phyloP scores from a whole-genome alignment of 805 yeast species.

The Wickerhamiella galacta region DNA sequence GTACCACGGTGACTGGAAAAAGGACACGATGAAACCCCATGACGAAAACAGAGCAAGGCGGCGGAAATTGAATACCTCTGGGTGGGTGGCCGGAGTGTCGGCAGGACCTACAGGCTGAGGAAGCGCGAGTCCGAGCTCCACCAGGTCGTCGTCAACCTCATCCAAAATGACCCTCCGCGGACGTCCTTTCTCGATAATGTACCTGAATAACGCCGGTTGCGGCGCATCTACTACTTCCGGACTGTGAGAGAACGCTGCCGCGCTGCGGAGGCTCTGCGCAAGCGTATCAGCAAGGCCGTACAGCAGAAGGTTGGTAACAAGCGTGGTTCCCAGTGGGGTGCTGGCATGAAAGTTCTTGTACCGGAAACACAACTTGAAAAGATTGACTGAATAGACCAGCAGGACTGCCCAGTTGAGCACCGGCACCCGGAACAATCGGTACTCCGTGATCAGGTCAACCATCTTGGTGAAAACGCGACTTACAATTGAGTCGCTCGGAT shows the following conservation, averaged over 20 bases:
- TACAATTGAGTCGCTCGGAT: no score
- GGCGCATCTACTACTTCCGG: conserved; percentile 5
- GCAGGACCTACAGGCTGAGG: conserved; percentile 6
- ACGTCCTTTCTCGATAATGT: conserved; percentile 21
- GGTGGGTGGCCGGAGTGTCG: conserved; percentile 9
- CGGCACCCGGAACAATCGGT: conserved; percentile 19
- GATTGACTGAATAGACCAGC: conserved; percentile 13
- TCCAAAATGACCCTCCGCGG: conserved; percentile 19
- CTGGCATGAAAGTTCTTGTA: conserved; percentile 31
- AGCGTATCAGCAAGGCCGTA: conserved; percentile 83
- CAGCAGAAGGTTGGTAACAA: conserved; percentile 61
- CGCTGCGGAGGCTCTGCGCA: conserved; percentile 55
- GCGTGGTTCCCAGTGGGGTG: conserved; percentile 58
- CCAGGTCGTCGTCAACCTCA: conserved; percentile 18
- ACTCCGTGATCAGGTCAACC: conserved; percentile 6
- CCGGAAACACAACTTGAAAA: conserved; percentile 20
- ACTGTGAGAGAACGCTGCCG: conserved; percentile 14
- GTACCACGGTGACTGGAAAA: conserved; percentile 82
- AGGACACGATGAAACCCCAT: conserved; percentile 79
- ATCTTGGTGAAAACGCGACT: no score
- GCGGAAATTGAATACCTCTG: conserved; percentile 38
- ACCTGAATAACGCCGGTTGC: conserved; percentile 11
- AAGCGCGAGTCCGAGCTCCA: conserved; percentile 14
- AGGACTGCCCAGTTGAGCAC: conserved; percentile 23
- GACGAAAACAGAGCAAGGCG: conserved; percentile 63